Evolutionary conservation across 371 early-diverging fungal species (phyloP).

Genomic region (Dichotomocladium elegans): DNA sequence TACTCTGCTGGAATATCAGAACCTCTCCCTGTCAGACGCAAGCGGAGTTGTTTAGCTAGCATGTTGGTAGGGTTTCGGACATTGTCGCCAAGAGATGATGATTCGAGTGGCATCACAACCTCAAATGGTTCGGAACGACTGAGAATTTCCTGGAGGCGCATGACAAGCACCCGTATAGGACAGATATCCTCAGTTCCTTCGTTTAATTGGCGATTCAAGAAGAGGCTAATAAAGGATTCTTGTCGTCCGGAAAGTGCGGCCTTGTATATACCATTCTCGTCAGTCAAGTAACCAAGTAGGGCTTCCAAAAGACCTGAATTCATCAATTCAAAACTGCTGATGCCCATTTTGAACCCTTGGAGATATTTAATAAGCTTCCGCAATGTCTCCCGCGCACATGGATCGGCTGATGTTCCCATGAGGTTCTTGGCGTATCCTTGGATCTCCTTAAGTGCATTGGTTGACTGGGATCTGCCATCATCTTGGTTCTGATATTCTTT

Average conservation of each 20-base stretch:
- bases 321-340: constrained; percentile 81
- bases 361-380: constrained; percentile 22
- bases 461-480: background rate
- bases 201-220: constrained; percentile 42
- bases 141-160: constrained; percentile 73
- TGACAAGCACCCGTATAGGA: constrained; percentile 49
- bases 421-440: constrained; percentile 16
- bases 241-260: constrained; percentile 17
- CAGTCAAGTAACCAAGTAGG: constrained; percentile 48
- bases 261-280: constrained; percentile 4
- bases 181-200: constrained; percentile 4
- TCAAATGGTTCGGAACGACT: constrained; percentile 72
- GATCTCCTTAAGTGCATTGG: constrained; percentile 25
- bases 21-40: constrained; percentile 57
- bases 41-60: constrained; percentile 70
- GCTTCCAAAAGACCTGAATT: constrained; percentile 72
- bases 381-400: constrained; percentile 8
- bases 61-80: constrained; percentile 65
- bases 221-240: constrained; percentile 43
- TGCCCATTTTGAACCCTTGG: constrained; percentile 38
- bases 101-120: constrained; percentile 46
- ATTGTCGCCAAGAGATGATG: constrained; percentile 21
- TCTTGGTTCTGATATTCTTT: background rate
- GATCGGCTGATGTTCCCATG: constrained; percentile 4
- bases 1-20: constrained; percentile 52